phyloP scores from a whole-genome alignment of 78 protist species.

The Cavenderia fasciculata region DNA sequence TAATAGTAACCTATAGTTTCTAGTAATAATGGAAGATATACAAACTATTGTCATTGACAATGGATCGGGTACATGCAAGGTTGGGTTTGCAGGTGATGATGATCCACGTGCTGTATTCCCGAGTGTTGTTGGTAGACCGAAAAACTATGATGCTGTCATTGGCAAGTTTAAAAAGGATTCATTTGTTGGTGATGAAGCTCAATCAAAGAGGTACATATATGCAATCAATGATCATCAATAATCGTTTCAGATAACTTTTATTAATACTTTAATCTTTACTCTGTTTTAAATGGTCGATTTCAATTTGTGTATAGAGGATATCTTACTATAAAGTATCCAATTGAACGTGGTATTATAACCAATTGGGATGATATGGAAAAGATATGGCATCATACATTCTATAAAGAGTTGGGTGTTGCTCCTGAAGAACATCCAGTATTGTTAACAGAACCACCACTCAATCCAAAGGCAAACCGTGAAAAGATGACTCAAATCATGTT shows the following conservation, averaged over 20 bases:
- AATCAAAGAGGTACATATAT: constrained; percentile 59
- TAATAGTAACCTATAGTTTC: no score
- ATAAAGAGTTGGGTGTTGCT: constrained; percentile 91
- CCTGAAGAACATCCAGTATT: constrained; percentile 87
- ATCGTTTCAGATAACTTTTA: no score
- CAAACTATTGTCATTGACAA: no score
- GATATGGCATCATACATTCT: constrained; percentile 88
- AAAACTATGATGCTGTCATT: constrained; percentile 79
- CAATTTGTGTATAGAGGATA: no score
- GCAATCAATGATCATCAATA: no score
- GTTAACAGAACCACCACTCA: constrained; percentile 90
- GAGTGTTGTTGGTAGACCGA: constrained; percentile 90
- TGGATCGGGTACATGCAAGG: constrained; percentile 90
- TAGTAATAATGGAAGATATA: no score
- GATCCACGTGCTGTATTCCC: constrained; percentile 37
- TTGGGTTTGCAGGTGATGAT: constrained; percentile 86
- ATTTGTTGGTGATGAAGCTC: constrained; percentile 78
- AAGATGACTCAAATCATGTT: constrained; percentile 88
- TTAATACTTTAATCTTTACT: no score
- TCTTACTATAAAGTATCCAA: constrained; percentile 84
- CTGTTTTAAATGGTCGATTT: no score
- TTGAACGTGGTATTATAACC: constrained; percentile 80
- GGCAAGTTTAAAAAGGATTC: constrained; percentile 49
- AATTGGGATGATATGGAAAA: constrained; percentile 90
- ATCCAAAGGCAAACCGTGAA: constrained; percentile 98